Conservation (phyloP, 495 filamentous ascomycete species). For the Penicillium malachiteum region DNA sequence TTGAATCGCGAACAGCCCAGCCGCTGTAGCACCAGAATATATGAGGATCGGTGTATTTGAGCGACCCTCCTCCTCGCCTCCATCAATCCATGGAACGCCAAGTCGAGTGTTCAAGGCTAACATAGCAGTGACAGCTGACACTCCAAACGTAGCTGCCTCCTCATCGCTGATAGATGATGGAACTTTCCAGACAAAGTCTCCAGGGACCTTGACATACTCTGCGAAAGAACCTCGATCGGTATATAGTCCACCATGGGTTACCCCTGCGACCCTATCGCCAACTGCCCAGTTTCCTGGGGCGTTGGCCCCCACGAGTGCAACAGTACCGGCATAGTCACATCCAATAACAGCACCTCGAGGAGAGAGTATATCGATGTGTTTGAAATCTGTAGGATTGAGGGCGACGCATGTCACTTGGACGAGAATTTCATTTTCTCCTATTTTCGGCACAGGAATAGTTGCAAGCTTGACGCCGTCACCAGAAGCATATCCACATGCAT, state of each 20-base stretch:
- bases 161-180: slow-evolving; percentile 45
- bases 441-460: slow-evolving; percentile 26
- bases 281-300: slow-evolving; percentile 30
- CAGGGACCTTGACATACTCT: slow-evolving; percentile 46
- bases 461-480: slow-evolving; percentile 10
- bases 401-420: slow-evolving; percentile 45
- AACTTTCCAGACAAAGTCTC: slow-evolving; percentile 47
- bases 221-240: slow-evolving; percentile 37
- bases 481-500: not conserved
- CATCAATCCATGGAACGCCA: not conserved
- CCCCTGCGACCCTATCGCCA: slow-evolving; percentile 23
- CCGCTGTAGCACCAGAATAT: slow-evolving; percentile 24
- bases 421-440: slow-evolving; percentile 43
- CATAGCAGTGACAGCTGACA: slow-evolving; percentile 43
- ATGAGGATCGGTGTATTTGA: slow-evolving; percentile 24
- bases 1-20: slow-evolving; percentile 30
- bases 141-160: slow-evolving; percentile 49
- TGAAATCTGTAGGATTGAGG: slow-evolving; percentile 58
- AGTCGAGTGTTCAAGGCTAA: not conserved
- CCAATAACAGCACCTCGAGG: slow-evolving; percentile 42
- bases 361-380: slow-evolving; percentile 40
- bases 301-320: slow-evolving; percentile 37
- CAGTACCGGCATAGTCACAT: slow-evolving; percentile 53
- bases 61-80: not conserved
- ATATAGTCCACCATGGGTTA: slow-evolving; percentile 21